Percentiles rank a stretch among this genome's conserved stretches.
phyloP scores from a whole-genome alignment of 352 stramenopile genomes.

The Chrysophaeum taylorii region DNA sequence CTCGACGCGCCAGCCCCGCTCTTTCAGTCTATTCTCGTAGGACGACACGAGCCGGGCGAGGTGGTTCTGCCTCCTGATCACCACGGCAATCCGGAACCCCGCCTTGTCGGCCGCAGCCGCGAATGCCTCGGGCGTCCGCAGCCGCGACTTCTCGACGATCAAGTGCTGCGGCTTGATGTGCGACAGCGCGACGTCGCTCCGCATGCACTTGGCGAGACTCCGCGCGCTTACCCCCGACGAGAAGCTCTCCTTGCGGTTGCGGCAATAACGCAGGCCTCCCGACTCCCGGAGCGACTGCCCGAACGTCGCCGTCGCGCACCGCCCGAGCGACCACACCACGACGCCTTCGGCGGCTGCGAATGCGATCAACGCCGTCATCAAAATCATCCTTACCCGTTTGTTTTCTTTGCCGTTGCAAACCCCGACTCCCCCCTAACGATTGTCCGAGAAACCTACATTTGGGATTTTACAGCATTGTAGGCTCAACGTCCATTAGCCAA shows the following conservation, averaged over 20 bases:
- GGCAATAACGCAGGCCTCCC: background rate
- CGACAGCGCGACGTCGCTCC: background rate
- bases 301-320: constrained; percentile 14
- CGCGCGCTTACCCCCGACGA: background rate
- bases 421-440: no score
- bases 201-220: background rate
- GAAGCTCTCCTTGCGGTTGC: constrained; percentile 12
- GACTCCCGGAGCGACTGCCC: background rate
- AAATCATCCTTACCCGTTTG: no score
- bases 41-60: constrained; percentile 11
- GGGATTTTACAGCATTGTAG: no score
- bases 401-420: no score
- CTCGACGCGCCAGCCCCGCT: background rate
- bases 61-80: constrained; percentile 9
- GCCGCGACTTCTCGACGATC: background rate
- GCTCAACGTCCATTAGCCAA: no score
- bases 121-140: constrained; percentile 1
- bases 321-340: background rate
- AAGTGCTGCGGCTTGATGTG: constrained; percentile 15
- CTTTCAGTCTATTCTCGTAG: background rate
- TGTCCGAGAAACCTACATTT: no score
- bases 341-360: no score
- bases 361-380: no score
- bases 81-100: background rate
- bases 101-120: background rate